Percentiles rank a stretch among this genome's conserved stretches.
Conservation (phyloP, 371 early-diverging fungal genomes). For the Rhizomucor pusillus region DNA sequence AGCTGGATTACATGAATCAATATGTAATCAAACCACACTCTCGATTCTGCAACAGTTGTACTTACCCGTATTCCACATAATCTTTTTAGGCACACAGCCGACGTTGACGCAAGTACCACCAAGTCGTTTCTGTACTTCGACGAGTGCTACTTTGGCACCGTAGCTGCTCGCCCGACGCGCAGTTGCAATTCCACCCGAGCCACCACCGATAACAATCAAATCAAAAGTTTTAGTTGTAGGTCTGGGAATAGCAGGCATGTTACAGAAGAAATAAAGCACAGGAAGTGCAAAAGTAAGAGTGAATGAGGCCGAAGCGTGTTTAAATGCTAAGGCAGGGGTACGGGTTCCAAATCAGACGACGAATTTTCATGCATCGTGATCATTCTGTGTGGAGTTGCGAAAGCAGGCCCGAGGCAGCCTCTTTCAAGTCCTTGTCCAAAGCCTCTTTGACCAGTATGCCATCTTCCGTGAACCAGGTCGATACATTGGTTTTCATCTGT, state of each 20-base stretch:
- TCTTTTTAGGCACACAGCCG: slow-evolving; percentile 99
- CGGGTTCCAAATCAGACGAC: too few relatives aligned
- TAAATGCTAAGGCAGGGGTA: too few relatives aligned
- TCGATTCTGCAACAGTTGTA: background rate
- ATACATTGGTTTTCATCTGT: slow-evolving; percentile 21
- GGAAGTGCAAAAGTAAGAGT: background rate
- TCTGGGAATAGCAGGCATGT: slow-evolving; percentile 44
- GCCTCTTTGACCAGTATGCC: slow-evolving; percentile 18
- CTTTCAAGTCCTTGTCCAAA: slow-evolving; percentile 26
- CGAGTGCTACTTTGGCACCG: slow-evolving; percentile 88
- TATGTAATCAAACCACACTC: too few relatives aligned
- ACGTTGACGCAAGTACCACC: slow-evolving; percentile 98
- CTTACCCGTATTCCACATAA: slow-evolving; percentile 92
- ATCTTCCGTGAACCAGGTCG: slow-evolving; percentile 36
- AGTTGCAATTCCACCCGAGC: slow-evolving; percentile 86
- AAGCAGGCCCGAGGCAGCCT: slow-evolving; percentile 11
- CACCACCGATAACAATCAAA: slow-evolving; percentile 92
- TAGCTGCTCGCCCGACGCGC: slow-evolving; percentile 92
- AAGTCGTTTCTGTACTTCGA: slow-evolving; percentile 82
- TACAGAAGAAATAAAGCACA: background rate
- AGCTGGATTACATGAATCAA: too few relatives aligned
- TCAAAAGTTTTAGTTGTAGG: slow-evolving; percentile 60
- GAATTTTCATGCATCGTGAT: too few relatives aligned
- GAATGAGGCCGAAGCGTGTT: too few relatives aligned
- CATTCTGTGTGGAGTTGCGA: slow-evolving; percentile 24